Percentiles rank a stretch among this genome's conserved stretches.
Conservation (phyloP, 208 protist genomes). For the Acanthamoeba triangularis region DNA sequence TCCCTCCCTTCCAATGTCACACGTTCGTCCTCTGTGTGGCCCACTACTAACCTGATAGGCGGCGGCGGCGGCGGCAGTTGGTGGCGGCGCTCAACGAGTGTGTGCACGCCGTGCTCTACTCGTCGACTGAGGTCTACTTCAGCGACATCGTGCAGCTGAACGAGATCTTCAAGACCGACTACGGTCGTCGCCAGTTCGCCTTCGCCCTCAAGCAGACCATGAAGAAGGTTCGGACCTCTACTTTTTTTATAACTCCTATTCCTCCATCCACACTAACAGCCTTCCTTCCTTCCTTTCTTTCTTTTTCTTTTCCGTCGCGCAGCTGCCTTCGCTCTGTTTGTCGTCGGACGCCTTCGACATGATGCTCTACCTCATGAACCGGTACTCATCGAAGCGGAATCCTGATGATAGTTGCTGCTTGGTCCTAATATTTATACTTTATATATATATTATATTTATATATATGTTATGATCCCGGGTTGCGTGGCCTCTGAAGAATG, state of each 20-base stretch:
- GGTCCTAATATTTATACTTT: too few relatives aligned
- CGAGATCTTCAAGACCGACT: conserved; percentile 63
- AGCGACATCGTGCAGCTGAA: conserved; percentile 71
- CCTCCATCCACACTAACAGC: neutral
- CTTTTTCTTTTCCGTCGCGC: too few relatives aligned
- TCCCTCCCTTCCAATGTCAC: neutral
- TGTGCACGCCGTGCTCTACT: conserved; percentile 51
- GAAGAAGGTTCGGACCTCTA: neutral
- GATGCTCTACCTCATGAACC: conserved; percentile 71
- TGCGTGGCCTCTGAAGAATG: neutral
- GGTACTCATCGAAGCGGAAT: neutral
- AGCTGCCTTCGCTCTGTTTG: conserved; percentile 32
- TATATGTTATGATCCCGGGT: too few relatives aligned
- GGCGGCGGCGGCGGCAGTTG: neutral
- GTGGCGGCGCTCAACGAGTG: conserved; percentile 54
- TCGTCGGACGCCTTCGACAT: conserved; percentile 62
- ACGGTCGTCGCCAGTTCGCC: conserved; percentile 58
- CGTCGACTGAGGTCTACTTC: conserved; percentile 53
- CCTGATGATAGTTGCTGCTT: neutral
- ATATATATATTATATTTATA: too few relatives aligned
- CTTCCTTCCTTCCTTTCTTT: too few relatives aligned
- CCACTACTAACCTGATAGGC: too few relatives aligned
- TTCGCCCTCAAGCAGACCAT: conserved; percentile 46
- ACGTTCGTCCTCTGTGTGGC: neutral
- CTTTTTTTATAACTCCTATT: neutral